Base-by-base conservation (phyloP, 768 basidiomycete species). In the Xerocomus potaroensis region DNA sequence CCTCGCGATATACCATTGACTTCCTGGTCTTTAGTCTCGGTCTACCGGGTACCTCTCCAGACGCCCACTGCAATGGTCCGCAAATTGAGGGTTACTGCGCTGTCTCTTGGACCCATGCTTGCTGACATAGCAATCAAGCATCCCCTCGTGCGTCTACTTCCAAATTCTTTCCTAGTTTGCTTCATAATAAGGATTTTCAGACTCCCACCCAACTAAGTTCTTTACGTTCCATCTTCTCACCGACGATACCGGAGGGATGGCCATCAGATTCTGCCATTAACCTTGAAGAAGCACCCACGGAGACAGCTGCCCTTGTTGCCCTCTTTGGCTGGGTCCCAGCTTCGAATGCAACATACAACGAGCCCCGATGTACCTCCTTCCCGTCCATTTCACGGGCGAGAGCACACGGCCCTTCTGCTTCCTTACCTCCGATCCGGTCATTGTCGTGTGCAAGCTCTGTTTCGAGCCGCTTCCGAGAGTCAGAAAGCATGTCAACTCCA, bases 21-120 rank as follows among this genome's bases (percentile, higher is more conserved):
- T 21, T 50, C 30, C 33, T 30, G 22, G 7, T 29, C 27, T 48
- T 15, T 47, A 75, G 87, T 76, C 36, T 81, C 82, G 0, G 80
- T 91, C 43, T 89, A 89, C 56, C 81, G 84, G 43, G 79, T 91
- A 16, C 82, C 84, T 8, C 70, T 92, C 16, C 76, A 81, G 47
- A 72, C 86, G 1, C 84, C 90, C 12, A 61, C 74, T n/a, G 65
- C 64, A 3, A 83, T 80, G 70, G 76, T 81, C 2, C 75, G 72
- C 42, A 78, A 83, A 40, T 66, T 91, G 50, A 85, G 77, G 62
- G 46, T 59, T 2, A 74, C 70, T 29, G 87, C 89, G 4, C 38
- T 69, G 0, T 58, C 65, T 0, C 70, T 91, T 39, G 77, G 83
- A 36, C 60, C 74, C 1, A 56, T 79, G 2, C 58, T 89, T 41